Percentiles rank a stretch among this genome's conserved stretches.
Conservation (phyloP, 2,329 filamentous ascomycete genomes). For the Rhexocercosporidium sp. region DNA sequence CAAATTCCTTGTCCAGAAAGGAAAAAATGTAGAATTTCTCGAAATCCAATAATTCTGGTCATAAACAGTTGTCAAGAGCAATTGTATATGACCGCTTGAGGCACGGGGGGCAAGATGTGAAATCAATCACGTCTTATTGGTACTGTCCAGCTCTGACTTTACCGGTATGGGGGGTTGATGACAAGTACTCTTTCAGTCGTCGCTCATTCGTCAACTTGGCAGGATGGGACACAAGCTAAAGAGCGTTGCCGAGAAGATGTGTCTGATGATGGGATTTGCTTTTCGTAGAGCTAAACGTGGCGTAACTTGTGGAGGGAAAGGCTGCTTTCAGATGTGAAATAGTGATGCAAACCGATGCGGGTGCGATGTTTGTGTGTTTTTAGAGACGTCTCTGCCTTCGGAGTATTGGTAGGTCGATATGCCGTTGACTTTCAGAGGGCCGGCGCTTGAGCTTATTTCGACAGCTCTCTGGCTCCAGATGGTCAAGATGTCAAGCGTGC, state of each 20-base stretch:
- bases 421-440: neutral
- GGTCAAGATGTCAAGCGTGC: neutral
- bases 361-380: conserved; percentile 8
- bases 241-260: neutral
- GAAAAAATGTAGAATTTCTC: neutral
- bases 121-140: conserved; percentile 21
- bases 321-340: neutral
- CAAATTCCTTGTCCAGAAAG: neutral
- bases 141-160: conserved; percentile 7
- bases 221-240: neutral
- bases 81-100: conserved; percentile 4
- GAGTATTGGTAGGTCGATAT: conserved; percentile 10
- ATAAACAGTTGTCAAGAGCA: conserved; percentile 1
- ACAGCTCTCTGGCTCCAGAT: neutral
- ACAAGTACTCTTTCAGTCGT: conserved; percentile 9
- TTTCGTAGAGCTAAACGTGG: neutral
- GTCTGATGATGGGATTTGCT: neutral
- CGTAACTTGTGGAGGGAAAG: neutral
- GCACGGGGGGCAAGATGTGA: conserved; percentile 18
- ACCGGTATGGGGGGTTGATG: conserved; percentile 11
- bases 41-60: neutral
- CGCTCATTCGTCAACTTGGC: conserved; percentile 17
- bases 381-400: conserved; percentile 2
- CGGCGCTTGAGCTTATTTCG: conserved; percentile 15
- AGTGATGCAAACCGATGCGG: neutral